Percentiles rank a stretch among this genome's conserved stretches.
These are phyloP conservation scores for Sphenostylis stenocarpa DNA, from an alignment of 306 rosid species.

Conservation along the genomic window DNA sequence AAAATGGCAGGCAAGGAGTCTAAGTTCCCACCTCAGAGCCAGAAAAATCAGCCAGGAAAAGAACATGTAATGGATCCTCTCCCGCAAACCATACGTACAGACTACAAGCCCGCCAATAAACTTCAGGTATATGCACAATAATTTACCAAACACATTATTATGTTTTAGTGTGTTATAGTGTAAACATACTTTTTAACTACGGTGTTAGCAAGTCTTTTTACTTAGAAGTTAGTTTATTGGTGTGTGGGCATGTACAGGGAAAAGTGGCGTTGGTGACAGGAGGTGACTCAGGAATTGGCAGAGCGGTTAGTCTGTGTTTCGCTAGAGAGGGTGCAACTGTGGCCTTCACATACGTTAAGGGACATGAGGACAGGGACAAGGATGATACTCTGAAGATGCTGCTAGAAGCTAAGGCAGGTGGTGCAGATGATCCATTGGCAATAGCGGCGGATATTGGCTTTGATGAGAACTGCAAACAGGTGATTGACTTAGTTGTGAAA, in stretches of 20 bases:
- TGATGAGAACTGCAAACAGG: slow-evolving; percentile 52
- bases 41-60: slow-evolving; percentile 55
- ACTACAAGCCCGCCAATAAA: slow-evolving; percentile 52
- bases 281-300: slow-evolving; percentile 64
- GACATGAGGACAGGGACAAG: slow-evolving; percentile 53
- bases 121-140: slow-evolving; percentile 35
- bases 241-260: slow-evolving; percentile 30
- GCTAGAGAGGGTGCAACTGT: slow-evolving; percentile 59
- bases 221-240: not conserved
- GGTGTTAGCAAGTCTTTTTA: not conserved
- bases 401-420: slow-evolving; percentile 32
- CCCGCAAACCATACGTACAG: slow-evolving; percentile 44
- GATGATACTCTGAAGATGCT: slow-evolving; percentile 47
- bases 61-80: slow-evolving; percentile 53
- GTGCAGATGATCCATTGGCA: slow-evolving; percentile 52
- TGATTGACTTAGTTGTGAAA: slow-evolving; percentile 43
- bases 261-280: slow-evolving; percentile 71
- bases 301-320: slow-evolving; percentile 46
- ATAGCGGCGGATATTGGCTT: slow-evolving; percentile 51
- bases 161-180: not conserved
- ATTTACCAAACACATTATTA: not conserved
- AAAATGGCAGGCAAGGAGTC: slow-evolving; percentile 39
- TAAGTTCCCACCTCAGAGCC: slow-evolving; percentile 57
- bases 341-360: slow-evolving; percentile 64
- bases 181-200: not conserved